phyloP scores from a whole-genome alignment of 2,329 filamentous ascomycete species.

The Paecilomyces sp. region DNA sequence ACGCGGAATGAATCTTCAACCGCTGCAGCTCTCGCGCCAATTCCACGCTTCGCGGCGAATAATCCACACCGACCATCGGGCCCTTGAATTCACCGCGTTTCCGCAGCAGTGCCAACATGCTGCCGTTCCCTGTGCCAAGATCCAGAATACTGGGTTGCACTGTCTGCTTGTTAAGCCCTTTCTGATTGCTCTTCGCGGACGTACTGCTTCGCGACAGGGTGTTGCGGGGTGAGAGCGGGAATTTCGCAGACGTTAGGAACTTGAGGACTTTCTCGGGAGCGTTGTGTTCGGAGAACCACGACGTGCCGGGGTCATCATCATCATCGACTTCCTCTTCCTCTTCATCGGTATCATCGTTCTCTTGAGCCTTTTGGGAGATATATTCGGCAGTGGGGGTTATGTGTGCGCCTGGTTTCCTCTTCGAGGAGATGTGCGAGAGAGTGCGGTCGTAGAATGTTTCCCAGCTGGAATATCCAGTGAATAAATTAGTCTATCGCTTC shows the following conservation, averaged over 20 bases:
- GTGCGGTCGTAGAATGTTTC: slow-evolving; percentile 43
- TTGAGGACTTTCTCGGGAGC: slow-evolving; percentile 73
- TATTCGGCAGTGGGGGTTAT: slow-evolving; percentile 5
- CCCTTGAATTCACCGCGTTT: slow-evolving; percentile 59
- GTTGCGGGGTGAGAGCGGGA: slow-evolving; percentile 36
- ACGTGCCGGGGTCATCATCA: slow-evolving; percentile 68
- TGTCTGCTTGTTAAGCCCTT: background rate
- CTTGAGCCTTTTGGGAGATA: slow-evolving; percentile 2
- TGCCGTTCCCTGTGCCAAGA: slow-evolving; percentile 89
- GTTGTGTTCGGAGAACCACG: slow-evolving; percentile 93
- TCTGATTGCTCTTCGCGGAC: background rate
- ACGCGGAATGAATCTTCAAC: slow-evolving; percentile 25
- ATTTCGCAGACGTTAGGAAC: slow-evolving; percentile 52
- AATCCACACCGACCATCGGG: slow-evolving; percentile 78
- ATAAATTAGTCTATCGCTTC: background rate
- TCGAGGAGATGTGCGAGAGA: slow-evolving; percentile 29
- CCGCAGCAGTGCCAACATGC: slow-evolving; percentile 74
- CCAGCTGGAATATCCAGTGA: slow-evolving; percentile 52
- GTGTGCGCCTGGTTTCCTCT: slow-evolving; percentile 6
- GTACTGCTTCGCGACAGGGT: slow-evolving; percentile 13
- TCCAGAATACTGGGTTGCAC: slow-evolving; percentile 58
- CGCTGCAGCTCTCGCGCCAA: slow-evolving; percentile 61
- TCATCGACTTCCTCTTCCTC: slow-evolving; percentile 63
- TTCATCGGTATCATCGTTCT: slow-evolving; percentile 58
- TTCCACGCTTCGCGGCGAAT: slow-evolving; percentile 66